Conservation (phyloP, 2,329 filamentous ascomycete genomes). For the Pseudopithomyces chartarum region DNA sequence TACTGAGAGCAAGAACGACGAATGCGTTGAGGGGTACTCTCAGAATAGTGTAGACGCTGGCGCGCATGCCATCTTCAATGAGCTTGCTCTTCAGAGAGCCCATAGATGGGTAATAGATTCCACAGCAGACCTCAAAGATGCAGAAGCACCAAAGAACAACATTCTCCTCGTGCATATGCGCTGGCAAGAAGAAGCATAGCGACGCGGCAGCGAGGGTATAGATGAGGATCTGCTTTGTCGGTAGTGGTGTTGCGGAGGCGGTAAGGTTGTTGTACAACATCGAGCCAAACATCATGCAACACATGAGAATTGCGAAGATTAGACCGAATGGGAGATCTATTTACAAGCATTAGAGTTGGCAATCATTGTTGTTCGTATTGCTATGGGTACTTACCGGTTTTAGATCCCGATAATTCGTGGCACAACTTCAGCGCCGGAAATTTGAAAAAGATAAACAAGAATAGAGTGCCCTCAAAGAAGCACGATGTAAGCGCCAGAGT, state of each 20-base stretch:
- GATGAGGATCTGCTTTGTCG: slow-evolving; percentile 35
- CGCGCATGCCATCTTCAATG: slow-evolving; percentile 60
- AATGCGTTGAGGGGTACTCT: slow-evolving; percentile 61
- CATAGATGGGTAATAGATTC: slow-evolving; percentile 63
- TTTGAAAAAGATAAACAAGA: slow-evolving; percentile 68
- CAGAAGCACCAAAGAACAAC: slow-evolving; percentile 64
- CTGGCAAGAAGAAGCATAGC: slow-evolving; percentile 36
- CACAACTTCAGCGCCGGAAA: slow-evolving; percentile 57
- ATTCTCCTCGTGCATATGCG: slow-evolving; percentile 50
- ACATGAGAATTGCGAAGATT: slow-evolving; percentile 65
- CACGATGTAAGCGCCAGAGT: slow-evolving; percentile 59
- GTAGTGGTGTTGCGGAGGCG: slow-evolving; percentile 21
- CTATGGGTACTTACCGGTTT: slow-evolving; percentile 24
- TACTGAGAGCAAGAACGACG: slow-evolving; percentile 39
- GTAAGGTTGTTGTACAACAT: slow-evolving; percentile 54
- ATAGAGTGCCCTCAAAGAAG: slow-evolving; percentile 66
- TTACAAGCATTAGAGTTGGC: slow-evolving; percentile 9
- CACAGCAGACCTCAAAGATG: slow-evolving; percentile 62
- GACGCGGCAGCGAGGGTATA: slow-evolving; percentile 32
- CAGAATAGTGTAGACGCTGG: slow-evolving; percentile 61
- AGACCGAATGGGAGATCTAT: slow-evolving; percentile 53
- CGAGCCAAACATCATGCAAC: slow-evolving; percentile 63
- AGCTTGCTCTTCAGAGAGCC: slow-evolving; percentile 60
- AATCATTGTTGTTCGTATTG: background rate
- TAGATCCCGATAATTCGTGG: slow-evolving; percentile 34